A percentile compares a stretch with the other conserved stretches of the same genome.
phyloP scores from a whole-genome alignment of 352 stramenopile species.

The Phytopythium delawarense region DNA sequence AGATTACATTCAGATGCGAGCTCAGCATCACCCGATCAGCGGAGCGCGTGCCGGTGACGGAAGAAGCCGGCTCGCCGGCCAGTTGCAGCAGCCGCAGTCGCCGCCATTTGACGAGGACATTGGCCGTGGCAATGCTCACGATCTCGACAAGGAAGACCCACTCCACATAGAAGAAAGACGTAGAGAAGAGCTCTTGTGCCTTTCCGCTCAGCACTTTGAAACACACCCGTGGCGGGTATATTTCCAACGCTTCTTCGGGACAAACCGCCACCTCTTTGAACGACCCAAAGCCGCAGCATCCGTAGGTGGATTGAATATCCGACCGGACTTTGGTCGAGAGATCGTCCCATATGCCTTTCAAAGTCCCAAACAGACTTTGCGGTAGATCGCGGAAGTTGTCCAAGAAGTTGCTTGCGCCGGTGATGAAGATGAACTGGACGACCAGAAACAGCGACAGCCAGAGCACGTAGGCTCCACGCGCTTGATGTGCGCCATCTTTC shows the following conservation, averaged over 20 bases:
- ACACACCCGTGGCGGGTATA: constrained; percentile 31
- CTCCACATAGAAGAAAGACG: constrained; percentile 34
- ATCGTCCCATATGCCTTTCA: constrained; percentile 25
- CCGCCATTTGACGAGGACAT: constrained; percentile 51
- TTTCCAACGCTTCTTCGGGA: constrained; percentile 45
- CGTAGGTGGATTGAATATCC: constrained; percentile 35
- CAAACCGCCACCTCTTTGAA: constrained; percentile 30
- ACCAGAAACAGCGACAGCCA: constrained; percentile 26
- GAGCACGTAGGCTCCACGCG: constrained; percentile 27
- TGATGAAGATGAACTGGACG: constrained; percentile 28
- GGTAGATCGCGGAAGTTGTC: constrained; percentile 36
- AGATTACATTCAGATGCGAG: constrained; percentile 20
- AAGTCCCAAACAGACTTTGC: constrained; percentile 13
- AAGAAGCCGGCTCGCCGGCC: constrained; percentile 17
- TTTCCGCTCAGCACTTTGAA: constrained; percentile 20
- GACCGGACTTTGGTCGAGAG: constrained; percentile 15
- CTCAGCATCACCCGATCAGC: constrained; percentile 24
- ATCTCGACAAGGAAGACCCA: constrained; percentile 31
- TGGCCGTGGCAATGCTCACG: constrained; percentile 29
- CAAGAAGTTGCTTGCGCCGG: constrained; percentile 32
- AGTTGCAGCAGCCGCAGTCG: constrained; percentile 35
- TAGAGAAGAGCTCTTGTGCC: constrained; percentile 27
- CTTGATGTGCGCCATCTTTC: constrained; percentile 21
- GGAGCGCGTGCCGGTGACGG: constrained; percentile 5
- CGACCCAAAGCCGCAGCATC: constrained; percentile 47